Evolutionary conservation across 176 grass and related monocot species (phyloP).

Genomic region (Oryza punctata): DNA sequence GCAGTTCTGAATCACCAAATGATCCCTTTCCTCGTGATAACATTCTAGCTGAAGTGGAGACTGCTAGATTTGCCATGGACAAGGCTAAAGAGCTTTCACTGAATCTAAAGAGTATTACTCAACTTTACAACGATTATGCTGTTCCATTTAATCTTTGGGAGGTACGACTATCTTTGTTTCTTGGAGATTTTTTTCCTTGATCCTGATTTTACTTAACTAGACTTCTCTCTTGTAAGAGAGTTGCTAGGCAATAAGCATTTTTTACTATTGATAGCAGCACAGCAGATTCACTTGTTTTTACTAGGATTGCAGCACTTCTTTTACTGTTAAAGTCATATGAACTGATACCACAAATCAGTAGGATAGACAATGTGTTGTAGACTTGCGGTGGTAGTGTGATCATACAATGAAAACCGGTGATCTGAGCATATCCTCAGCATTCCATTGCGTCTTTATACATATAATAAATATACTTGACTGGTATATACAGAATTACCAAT

Average conservation of each 20-base stretch:
- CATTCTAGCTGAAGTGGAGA: conserved; percentile 51
- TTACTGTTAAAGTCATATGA: background rate
- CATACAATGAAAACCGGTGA: background rate
- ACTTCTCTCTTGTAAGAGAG: background rate
- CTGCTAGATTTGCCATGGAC: conserved; percentile 59
- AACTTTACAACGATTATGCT: conserved; percentile 91
- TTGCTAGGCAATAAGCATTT: background rate
- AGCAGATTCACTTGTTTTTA: background rate
- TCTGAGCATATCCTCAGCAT: background rate
- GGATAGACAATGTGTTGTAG: background rate
- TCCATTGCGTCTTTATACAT: background rate
- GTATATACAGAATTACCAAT: background rate
- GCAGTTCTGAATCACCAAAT: conserved; percentile 50
- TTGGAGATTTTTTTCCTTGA: conserved; percentile 12
- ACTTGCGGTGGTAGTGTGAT: background rate
- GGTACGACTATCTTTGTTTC: conserved; percentile 62
- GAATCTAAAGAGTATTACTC: conserved; percentile 94
- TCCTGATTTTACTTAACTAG: background rate
- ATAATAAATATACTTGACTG: background rate
- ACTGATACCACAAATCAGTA: background rate
- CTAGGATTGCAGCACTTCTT: background rate
- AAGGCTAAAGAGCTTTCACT: conserved; percentile 86
- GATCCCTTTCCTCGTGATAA: conserved; percentile 54
- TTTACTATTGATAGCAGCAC: background rate
- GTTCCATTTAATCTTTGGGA: conserved; percentile 93